phyloP scores from a whole-genome alignment of 1,139 yeast genomes.

The Suhomyces taliae region DNA sequence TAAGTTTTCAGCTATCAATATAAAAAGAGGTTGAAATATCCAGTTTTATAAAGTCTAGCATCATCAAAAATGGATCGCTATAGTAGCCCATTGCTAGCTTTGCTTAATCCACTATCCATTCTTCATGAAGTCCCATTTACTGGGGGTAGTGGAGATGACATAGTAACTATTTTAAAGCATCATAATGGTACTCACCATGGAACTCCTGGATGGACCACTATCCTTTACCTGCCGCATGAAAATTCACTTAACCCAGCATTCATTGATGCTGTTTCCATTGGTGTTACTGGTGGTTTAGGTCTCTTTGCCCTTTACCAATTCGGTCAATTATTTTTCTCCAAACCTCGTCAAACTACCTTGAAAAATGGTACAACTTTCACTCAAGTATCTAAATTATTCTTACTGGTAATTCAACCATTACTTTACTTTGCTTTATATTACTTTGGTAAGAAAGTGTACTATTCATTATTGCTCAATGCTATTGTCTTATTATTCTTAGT shows the following conservation, averaged over 20 bases:
- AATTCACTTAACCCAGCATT: constrained; percentile 20
- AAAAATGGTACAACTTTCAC: constrained; percentile 14
- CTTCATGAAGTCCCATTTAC: neutral
- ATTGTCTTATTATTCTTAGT: neutral
- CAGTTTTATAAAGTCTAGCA: neutral
- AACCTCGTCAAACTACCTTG: neutral
- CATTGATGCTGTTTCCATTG: constrained; percentile 8
- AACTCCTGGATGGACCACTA: constrained; percentile 14
- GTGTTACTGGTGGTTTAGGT: constrained; percentile 9
- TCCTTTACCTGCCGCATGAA: constrained; percentile 15
- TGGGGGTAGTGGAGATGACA: neutral
- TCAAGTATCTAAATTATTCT: constrained; percentile 11
- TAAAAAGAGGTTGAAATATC: neutral
- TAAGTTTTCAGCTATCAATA: too few species aligned
- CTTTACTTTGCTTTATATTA: constrained; percentile 2
- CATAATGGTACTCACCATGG: neutral
- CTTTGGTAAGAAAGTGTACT: neutral
- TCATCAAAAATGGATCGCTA: constrained; percentile 1
- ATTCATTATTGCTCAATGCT: neutral
- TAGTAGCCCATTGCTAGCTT: constrained; percentile 3
- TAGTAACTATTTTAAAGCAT: neutral
- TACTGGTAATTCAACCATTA: constrained; percentile 5
- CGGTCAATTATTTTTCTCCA: constrained; percentile 3
- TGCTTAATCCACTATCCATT: constrained; percentile 5
- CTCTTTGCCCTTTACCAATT: constrained; percentile 14